Conservation (phyloP, 805 yeast genomes). For the Suhomyces sp. region DNA sequence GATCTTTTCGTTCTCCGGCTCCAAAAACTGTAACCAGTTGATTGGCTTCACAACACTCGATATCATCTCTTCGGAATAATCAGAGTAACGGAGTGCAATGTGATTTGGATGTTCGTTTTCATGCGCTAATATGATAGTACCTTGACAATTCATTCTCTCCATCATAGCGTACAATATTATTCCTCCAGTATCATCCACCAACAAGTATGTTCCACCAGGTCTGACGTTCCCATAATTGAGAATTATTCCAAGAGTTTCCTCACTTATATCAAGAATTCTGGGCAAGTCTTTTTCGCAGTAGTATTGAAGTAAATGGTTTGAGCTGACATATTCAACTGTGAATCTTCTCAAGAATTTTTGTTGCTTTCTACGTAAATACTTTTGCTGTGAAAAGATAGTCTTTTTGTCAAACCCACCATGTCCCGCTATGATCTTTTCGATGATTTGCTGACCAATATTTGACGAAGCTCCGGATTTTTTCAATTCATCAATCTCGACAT, state of each 20-base stretch:
- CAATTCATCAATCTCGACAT: constrained; percentile 80
- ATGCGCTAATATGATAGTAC: constrained; percentile 67
- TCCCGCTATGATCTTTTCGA: constrained; percentile 74
- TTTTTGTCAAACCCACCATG: constrained; percentile 87
- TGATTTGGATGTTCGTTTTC: constrained; percentile 92
- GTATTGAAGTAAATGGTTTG: constrained; percentile 68
- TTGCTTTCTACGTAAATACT: constrained; percentile 87
- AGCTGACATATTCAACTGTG: constrained; percentile 72
- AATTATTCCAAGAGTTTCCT: constrained; percentile 77
- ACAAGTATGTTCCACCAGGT: constrained; percentile 86
- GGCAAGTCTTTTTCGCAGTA: constrained; percentile 75
- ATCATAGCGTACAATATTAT: constrained; percentile 78
- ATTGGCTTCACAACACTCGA: constrained; percentile 61
- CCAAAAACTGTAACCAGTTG: constrained; percentile 75
- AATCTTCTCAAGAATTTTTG: constrained; percentile 86
- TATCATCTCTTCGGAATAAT: constrained; percentile 53
- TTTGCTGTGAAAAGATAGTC: constrained; percentile 86
- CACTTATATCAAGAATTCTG: constrained; percentile 74
- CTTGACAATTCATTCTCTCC: constrained; percentile 86
- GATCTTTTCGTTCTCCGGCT: constrained; percentile 63
- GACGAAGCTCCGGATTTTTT: constrained; percentile 67
- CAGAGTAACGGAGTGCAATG: constrained; percentile 64
- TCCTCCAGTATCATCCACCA: constrained; percentile 94
- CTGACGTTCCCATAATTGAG: constrained; percentile 76
- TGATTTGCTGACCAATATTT: constrained; percentile 69